phyloP scores from a whole-genome alignment of 345 rosid genomes.

The Populus deltoides region DNA sequence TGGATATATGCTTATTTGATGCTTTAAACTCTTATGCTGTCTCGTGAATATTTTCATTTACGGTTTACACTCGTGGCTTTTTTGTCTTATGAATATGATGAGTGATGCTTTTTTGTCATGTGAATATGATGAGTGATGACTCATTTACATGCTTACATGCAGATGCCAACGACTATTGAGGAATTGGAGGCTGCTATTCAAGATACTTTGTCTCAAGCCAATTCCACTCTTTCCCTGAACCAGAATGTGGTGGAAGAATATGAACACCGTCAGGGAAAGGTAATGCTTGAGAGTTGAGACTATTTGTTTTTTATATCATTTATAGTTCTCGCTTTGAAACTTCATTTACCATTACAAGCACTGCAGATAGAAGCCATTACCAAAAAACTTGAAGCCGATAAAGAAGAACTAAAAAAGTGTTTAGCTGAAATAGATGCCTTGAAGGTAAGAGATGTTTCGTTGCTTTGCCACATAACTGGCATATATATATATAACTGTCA shows the following conservation, averaged over 20 bases:
- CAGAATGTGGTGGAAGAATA: constrained; percentile 78
- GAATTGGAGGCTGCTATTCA: constrained; percentile 89
- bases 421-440: constrained; percentile 62
- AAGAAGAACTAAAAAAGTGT: constrained; percentile 45
- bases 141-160: neutral
- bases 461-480: neutral
- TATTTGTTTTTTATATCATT: constrained; percentile 6
- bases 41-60: too few relatives aligned
- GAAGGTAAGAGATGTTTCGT: constrained; percentile 43
- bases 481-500: neutral
- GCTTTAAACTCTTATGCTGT: too few relatives aligned
- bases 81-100: neutral
- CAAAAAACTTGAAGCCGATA: constrained; percentile 65
- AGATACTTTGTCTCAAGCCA: constrained; percentile 75
- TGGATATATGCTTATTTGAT: too few relatives aligned
- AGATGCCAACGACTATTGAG: constrained; percentile 62
- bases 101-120: neutral
- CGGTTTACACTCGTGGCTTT: too few relatives aligned
- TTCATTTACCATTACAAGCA: constrained; percentile 14
- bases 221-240: constrained; percentile 76
- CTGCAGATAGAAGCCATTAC: constrained; percentile 52
- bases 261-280: constrained; percentile 70
- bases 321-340: neutral
- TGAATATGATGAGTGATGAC: neutral
- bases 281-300: constrained; percentile 18